phyloP scores from a whole-genome alignment of 2,329 filamentous ascomycete species.

The Aspergillus quadrilineatus region DNA sequence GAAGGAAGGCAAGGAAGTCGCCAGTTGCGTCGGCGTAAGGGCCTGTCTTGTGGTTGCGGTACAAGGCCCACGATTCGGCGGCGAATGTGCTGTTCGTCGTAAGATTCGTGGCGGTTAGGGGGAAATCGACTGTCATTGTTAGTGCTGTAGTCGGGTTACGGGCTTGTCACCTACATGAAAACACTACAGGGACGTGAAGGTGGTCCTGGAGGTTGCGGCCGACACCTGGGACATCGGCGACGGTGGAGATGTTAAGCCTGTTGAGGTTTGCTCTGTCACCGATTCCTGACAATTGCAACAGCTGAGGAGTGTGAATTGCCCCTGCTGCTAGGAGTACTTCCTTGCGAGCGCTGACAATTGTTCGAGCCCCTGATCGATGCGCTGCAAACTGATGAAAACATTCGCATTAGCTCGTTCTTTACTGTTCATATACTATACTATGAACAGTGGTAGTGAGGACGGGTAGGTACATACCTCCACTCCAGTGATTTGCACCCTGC shows the following conservation, averaged over 20 bases:
- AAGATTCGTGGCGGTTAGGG: conserved; percentile 8
- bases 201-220: conserved; percentile 12
- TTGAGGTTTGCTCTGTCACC: not conserved
- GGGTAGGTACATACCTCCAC: not conserved
- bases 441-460: not conserved
- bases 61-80: not conserved
- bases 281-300: conserved; percentile 11
- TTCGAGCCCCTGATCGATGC: not conserved
- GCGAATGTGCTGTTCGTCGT: conserved; percentile 11
- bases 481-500: not conserved
- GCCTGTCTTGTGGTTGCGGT: conserved; percentile 2
- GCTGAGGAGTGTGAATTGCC: conserved; percentile 8
- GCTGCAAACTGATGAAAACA: not conserved
- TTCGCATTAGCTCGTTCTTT: no score
- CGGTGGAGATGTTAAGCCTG: not conserved
- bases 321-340: conserved; percentile 10
- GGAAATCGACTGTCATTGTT: conserved; percentile 8
- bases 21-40: conserved; percentile 13
- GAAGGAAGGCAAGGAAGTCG: conserved; percentile 10
- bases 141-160: not conserved
- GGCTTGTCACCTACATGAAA: conserved; percentile 1
- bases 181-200: conserved; percentile 6
- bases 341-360: not conserved
- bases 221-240: conserved; percentile 5
- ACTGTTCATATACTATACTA: no score